A percentile compares a stretch with the other conserved stretches of the same genome.
These are phyloP conservation scores for Lentinula boryana DNA, from an alignment of 768 basidiomycete genomes.

Conservation along the genomic window DNA sequence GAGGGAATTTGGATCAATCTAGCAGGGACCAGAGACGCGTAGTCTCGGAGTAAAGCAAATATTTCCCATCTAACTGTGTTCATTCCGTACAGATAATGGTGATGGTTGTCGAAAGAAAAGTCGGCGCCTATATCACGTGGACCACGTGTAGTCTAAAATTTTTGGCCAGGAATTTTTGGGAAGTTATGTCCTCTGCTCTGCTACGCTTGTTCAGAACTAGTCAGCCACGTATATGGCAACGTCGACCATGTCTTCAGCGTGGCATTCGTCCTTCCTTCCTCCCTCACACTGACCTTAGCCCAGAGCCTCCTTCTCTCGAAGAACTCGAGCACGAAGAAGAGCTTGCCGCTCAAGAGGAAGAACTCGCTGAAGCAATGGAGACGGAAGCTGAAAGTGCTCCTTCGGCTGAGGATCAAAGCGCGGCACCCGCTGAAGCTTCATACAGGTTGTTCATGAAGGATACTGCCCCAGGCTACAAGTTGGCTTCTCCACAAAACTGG, in stretches of 20 bases:
- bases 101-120: background rate
- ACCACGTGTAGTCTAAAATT: background rate
- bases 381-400: constrained; percentile 8
- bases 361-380: constrained; percentile 14
- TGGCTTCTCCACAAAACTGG: constrained; percentile 54
- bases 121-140: background rate
- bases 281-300: constrained; percentile 15
- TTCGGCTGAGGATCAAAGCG: constrained; percentile 10
- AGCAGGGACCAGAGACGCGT: constrained; percentile 45
- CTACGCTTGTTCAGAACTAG: constrained; percentile 22
- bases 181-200: constrained; percentile 5
- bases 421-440: constrained; percentile 18
- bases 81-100: background rate
- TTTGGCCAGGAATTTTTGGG: background rate
- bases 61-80: constrained; percentile 24
- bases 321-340: background rate
- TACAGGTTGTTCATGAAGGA: constrained; percentile 36
- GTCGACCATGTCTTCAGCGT: constrained; percentile 18
- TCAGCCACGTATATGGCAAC: constrained; percentile 22
- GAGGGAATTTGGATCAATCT: constrained; percentile 35
- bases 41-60: constrained; percentile 43
- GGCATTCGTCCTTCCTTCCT: constrained; percentile 19
- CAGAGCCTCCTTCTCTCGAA: constrained; percentile 19
- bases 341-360: constrained; percentile 7
- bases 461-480: constrained; percentile 35